These are phyloP conservation scores for Talaromyces rugulosus DNA, from an alignment of 2,329 filamentous ascomycete species.

Conservation along the genomic window DNA sequence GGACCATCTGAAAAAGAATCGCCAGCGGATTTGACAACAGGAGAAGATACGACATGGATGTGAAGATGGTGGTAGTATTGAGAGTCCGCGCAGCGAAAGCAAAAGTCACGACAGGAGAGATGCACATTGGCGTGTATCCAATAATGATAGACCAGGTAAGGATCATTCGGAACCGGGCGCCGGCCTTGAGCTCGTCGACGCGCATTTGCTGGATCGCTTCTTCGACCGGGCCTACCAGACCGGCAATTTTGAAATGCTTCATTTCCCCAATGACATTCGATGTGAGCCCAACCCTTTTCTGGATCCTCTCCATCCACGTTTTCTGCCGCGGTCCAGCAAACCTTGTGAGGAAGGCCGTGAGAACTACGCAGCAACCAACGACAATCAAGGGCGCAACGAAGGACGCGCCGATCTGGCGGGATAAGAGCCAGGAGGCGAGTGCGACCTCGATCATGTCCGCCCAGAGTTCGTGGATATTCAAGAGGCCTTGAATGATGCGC, in stretches of 20 bases:
- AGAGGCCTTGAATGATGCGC: conserved; percentile 37
- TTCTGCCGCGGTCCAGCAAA: conserved; percentile 38
- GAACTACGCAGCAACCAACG: conserved; percentile 19
- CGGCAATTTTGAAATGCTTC: conserved; percentile 50
- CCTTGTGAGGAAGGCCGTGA: conserved; percentile 7
- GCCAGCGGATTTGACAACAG: conserved; percentile 3
- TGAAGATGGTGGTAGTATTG: conserved; percentile 1
- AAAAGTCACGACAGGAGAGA: conserved; percentile 6
- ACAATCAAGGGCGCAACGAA: conserved; percentile 39
- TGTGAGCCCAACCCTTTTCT: conserved; percentile 47
- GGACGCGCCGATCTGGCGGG: conserved; percentile 39
- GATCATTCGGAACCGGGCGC: not conserved
- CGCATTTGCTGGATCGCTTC: conserved; percentile 35
- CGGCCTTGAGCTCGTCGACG: conserved; percentile 30
- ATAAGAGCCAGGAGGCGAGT: conserved; percentile 41
- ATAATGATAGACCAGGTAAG: not conserved
- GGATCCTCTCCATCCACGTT: conserved; percentile 48
- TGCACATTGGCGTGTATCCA: conserved; percentile 4
- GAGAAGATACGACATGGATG: conserved; percentile 6
- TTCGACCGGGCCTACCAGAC: conserved; percentile 39
- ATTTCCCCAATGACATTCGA: conserved; percentile 46
- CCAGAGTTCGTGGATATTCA: conserved; percentile 43
- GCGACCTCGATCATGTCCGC: conserved; percentile 41
- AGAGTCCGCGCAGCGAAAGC: conserved; percentile 5
- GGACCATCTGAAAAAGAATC: conserved; percentile 5